Conservation (phyloP, 768 basidiomycete genomes). For the Multifurca ochricompacta region DNA sequence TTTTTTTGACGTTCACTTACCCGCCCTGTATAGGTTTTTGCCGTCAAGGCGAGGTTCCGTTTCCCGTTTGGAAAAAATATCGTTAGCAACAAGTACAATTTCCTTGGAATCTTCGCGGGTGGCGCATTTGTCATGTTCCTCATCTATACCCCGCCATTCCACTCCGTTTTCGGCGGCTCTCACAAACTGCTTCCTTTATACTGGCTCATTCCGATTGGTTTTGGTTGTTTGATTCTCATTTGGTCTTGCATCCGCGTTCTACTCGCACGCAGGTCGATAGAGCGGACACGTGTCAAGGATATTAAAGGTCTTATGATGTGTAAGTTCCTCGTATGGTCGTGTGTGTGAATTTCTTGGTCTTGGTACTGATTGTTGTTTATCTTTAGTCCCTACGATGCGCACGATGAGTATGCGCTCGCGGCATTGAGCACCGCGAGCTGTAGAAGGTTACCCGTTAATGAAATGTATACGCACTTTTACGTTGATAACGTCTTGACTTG, state of each 20-base stretch:
- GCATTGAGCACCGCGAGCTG: neutral
- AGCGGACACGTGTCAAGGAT: constrained; percentile 50
- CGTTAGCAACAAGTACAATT: constrained; percentile 56
- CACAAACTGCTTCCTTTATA: constrained; percentile 51
- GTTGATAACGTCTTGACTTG: neutral
- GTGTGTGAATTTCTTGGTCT: neutral
- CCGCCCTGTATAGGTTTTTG: constrained; percentile 40
- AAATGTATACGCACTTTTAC: neutral
- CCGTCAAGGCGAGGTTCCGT: constrained; percentile 55
- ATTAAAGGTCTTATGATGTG: constrained; percentile 68
- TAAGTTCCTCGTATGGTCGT: constrained; percentile 31
- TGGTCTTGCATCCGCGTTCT: constrained; percentile 57
- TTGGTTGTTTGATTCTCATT: constrained; percentile 45
- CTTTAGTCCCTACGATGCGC: constrained; percentile 40
- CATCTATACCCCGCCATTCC: constrained; percentile 61
- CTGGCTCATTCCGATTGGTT: constrained; percentile 59
- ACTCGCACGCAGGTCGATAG: constrained; percentile 46
- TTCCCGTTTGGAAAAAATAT: constrained; percentile 55
- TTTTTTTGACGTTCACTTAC: neutral
- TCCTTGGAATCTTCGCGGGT: constrained; percentile 52
- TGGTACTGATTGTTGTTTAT: constrained; percentile 12
- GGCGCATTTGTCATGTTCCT: constrained; percentile 60
- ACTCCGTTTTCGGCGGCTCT: constrained; percentile 60
- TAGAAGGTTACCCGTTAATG: neutral
- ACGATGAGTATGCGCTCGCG: constrained; percentile 26